These are phyloP conservation scores for Coemansia sp. DNA, from an alignment of 192 early-diverging fungal species.

Conservation along the genomic window DNA sequence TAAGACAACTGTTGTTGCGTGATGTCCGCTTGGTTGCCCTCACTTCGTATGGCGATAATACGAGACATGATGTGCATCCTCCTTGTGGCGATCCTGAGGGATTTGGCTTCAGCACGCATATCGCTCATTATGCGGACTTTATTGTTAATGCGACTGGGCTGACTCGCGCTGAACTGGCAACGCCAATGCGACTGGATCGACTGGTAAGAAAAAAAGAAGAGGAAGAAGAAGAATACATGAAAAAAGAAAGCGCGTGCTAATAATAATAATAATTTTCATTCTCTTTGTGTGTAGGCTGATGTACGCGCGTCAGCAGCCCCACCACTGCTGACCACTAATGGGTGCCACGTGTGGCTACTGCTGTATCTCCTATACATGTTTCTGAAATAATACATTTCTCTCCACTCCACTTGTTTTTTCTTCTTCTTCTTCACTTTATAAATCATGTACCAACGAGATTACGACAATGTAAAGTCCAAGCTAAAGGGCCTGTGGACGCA, in stretches of 20 bases:
- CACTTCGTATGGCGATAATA: slow-evolving; percentile 51
- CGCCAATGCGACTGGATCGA: slow-evolving; percentile 24
- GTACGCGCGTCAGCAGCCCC: background rate
- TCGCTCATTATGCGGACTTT: slow-evolving; percentile 44
- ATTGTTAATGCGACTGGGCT: slow-evolving; percentile 34
- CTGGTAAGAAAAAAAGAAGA: slow-evolving; percentile 1
- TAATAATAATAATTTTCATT: background rate
- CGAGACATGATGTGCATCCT: slow-evolving; percentile 22
- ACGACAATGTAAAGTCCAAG: slow-evolving; percentile 34
- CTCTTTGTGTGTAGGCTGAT: slow-evolving; percentile 3
- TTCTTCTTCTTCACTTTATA: slow-evolving; percentile 2
- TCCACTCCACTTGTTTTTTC: background rate
- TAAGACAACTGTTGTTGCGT: background rate
- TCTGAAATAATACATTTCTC: background rate
- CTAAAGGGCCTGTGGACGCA: slow-evolving; percentile 40
- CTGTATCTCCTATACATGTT: background rate
- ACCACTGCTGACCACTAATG: background rate
- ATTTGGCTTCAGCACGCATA: slow-evolving; percentile 51
- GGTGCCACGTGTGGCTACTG: background rate
- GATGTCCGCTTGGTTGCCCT: slow-evolving; percentile 37
- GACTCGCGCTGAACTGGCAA: slow-evolving; percentile 13
- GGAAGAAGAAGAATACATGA: no score
- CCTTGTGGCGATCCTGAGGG: slow-evolving; percentile 42
- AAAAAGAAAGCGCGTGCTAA: background rate
- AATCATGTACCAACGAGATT: slow-evolving; percentile 24